Conservation (phyloP, 2,329 filamentous ascomycete genomes). For the Alternaria atra region DNA sequence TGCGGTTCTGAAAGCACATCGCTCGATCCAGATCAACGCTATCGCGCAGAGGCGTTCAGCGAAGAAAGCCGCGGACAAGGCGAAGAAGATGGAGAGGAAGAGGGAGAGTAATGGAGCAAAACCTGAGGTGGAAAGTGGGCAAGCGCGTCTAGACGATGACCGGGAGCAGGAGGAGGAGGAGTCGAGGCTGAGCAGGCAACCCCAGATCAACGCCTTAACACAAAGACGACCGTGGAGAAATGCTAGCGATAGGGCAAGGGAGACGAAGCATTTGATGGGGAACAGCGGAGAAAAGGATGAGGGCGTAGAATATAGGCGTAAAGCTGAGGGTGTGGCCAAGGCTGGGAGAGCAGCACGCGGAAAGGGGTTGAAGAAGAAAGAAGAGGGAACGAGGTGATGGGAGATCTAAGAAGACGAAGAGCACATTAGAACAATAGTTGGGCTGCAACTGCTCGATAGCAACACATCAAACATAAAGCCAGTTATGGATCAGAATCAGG, state of each 20-base stretch:
- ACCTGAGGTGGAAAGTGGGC: neutral
- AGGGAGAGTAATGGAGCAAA: neutral
- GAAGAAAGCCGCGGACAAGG: neutral
- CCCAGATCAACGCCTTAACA: neutral
- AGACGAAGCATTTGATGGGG: neutral
- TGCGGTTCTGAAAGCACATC: slow-evolving; percentile 1
- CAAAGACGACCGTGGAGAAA: neutral
- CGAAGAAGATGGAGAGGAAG: neutral
- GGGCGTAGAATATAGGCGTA: neutral
- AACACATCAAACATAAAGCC: neutral
- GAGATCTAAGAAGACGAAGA: neutral
- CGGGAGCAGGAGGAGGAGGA: neutral
- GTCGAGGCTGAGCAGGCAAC: neutral
- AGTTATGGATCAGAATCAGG: neutral
- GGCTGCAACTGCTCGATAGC: neutral
- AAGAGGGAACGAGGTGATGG: neutral
- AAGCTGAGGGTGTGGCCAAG: neutral
- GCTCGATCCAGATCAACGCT: neutral
- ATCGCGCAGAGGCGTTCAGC: neutral
- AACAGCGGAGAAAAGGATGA: neutral
- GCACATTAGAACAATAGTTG: neutral
- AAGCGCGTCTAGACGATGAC: neutral
- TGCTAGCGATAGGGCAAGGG: neutral
- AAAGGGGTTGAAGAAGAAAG: neutral
- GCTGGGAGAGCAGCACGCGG: neutral